Evolutionary conservation across 1,284 basidiomycete genomes (phyloP), one percentile per base, ranked within the genome.

Genomic region (Cerrena zonata): DNA sequence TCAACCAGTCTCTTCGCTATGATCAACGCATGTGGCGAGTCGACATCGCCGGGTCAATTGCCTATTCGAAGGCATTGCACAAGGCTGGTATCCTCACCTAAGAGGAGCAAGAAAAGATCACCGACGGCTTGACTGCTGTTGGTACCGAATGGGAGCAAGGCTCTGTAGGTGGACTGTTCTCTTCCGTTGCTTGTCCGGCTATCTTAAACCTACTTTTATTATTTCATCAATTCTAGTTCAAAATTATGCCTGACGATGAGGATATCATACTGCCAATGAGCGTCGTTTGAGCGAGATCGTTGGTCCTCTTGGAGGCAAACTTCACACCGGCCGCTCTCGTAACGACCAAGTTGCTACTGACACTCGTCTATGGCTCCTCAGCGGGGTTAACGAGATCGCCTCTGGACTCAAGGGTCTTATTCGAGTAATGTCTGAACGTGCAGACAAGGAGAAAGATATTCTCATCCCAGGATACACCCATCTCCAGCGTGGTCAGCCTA

Each of bases 221-320:
- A n/a, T n/a, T n/a, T n/a, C 41, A 12, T 45, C 30, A 15, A 27
- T 19, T 40, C 24, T 59, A 91, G 84, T 95, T 96, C 64, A 64
- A 73, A 54, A 71, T 83, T 40, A 74, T 84, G 54, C 73, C 82
- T 13, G 93, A 95, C 60, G 95, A 99, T 65, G 95, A 99, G 65
- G 95, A 99, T 65, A 98, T 99, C 95, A 99, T 69, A 99, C 95
- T n/a, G 96, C 96, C 52, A 99, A 99, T 65, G 95, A 99, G 69
- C 86, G 96, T 49, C 80, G 95, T 26, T 71, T 99, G 59, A 91
- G 86, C 57, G 95, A 99, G 73, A 72, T 98, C 53, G 92, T 99
- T 53, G 95, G 95, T 0, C 76, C 87, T 19, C 79, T 94, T 10
- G 91, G 90, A 21, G 93, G 93, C 5, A 96, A 95, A 69, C 75